phyloP scores from a whole-genome alignment of 2,329 filamentous ascomycete species.

The Monilinia aucupariae region DNA sequence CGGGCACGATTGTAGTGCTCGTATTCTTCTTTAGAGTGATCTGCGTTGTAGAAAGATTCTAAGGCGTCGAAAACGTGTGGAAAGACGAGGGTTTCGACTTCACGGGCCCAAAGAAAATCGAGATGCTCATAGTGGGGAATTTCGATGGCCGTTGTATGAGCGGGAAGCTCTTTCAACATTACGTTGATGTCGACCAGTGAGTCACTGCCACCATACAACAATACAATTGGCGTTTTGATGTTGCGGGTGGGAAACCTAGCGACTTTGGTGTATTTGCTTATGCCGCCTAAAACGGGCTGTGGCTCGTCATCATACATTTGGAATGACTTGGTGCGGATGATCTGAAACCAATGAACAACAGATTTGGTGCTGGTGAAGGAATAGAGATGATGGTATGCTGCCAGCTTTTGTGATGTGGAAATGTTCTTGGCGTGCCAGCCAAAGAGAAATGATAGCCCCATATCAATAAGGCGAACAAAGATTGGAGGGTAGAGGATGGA shows the following conservation, averaged over 20 bases:
- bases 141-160: slow-evolving; percentile 77
- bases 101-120: slow-evolving; percentile 89
- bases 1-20: slow-evolving; percentile 44
- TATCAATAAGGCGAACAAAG: slow-evolving; percentile 82
- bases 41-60: slow-evolving; percentile 59
- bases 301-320: slow-evolving; percentile 99
- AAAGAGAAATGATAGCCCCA: slow-evolving; percentile 76
- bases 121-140: slow-evolving; percentile 94
- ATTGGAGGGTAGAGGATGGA: slow-evolving; percentile 91
- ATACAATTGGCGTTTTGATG: slow-evolving; percentile 89
- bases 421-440: slow-evolving; percentile 87
- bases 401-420: slow-evolving; percentile 78
- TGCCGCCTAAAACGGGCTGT: slow-evolving; percentile 65
- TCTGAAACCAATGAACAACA: slow-evolving; percentile 99
- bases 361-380: slow-evolving; percentile 96
- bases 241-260: slow-evolving; percentile 95
- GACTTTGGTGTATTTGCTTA: slow-evolving; percentile 87
- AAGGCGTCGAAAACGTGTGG: slow-evolving; percentile 82
- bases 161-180: slow-evolving; percentile 84
- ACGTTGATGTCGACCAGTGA: slow-evolving; percentile 89
- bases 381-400: slow-evolving; percentile 91
- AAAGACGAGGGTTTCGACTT: slow-evolving; percentile 80
- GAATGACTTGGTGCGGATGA: slow-evolving; percentile 91
- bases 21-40: slow-evolving; percentile 56
- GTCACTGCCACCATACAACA: slow-evolving; percentile 90